These are phyloP conservation scores for Fusarium sp. DNA, from an alignment of 2,329 filamentous ascomycete genomes.

Conservation along the genomic window DNA sequence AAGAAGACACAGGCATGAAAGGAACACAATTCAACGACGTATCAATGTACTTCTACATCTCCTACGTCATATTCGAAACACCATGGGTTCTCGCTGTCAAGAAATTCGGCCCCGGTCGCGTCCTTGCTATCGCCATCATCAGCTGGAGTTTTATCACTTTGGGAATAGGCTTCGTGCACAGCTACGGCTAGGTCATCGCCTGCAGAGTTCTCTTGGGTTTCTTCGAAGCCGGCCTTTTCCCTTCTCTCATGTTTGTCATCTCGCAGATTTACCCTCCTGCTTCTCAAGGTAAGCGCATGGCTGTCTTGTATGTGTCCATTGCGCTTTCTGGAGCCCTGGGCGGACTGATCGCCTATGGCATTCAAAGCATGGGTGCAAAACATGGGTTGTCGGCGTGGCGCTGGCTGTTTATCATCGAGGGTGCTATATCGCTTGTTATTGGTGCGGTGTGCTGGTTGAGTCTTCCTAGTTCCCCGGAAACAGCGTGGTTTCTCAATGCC, in stretches of 20 bases:
- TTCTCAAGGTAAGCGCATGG: constrained; percentile 49
- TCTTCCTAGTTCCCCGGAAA: constrained; percentile 60
- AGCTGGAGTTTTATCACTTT: constrained; percentile 51
- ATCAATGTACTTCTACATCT: constrained; percentile 49
- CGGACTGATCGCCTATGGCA: constrained; percentile 48
- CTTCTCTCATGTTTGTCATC: constrained; percentile 43
- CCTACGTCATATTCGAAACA: constrained; percentile 51
- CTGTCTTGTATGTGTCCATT: constrained; percentile 50
- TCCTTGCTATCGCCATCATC: constrained; percentile 50
- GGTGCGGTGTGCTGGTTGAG: constrained; percentile 53
- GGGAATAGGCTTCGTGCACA: constrained; percentile 50
- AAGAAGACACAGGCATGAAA: constrained; percentile 49
- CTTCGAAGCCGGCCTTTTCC: constrained; percentile 53
- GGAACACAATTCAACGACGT: constrained; percentile 51
- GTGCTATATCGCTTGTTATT: constrained; percentile 51
- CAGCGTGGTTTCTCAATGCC: constrained; percentile 58
- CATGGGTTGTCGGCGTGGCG: constrained; percentile 62
- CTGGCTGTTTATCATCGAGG: constrained; percentile 64
- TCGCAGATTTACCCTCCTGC: constrained; percentile 14
- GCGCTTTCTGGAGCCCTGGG: constrained; percentile 50
- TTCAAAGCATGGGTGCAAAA: constrained; percentile 58
- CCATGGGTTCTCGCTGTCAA: constrained; percentile 51
- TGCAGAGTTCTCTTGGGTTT: constrained; percentile 51
- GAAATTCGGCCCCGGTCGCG: constrained; percentile 44
- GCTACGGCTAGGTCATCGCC: constrained; percentile 46